phyloP scores from a whole-genome alignment of 2,329 filamentous ascomycete species.

The Aspergillus unguis region DNA sequence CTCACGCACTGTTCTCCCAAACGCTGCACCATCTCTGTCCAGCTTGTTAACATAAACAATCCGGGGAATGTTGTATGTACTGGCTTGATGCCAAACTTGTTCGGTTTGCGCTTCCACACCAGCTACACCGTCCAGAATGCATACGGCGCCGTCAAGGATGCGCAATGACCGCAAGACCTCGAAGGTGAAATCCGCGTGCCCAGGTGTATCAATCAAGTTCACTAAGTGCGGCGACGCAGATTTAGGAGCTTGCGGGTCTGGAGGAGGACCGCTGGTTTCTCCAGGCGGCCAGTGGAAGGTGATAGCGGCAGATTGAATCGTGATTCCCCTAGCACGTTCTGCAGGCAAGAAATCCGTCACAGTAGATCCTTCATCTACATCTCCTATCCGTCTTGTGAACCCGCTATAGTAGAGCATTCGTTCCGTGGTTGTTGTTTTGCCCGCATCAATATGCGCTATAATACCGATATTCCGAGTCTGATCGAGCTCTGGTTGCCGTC shows the following conservation, averaged over 20 bases:
- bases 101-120: slow-evolving; percentile 97
- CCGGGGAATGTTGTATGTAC: slow-evolving; percentile 77
- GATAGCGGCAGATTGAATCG: slow-evolving; percentile 94
- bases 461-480: slow-evolving; percentile 93
- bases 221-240: slow-evolving; percentile 64
- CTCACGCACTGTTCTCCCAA: slow-evolving; percentile 80
- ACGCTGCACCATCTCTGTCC: slow-evolving; percentile 76
- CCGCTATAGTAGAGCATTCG: slow-evolving; percentile 98
- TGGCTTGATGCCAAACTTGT: slow-evolving; percentile 90
- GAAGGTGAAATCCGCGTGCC: slow-evolving; percentile 96
- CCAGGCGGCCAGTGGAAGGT: slow-evolving; percentile 85
- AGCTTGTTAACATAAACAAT: slow-evolving; percentile 82
- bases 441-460: slow-evolving; percentile 97
- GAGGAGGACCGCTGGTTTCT: slow-evolving; percentile 14
- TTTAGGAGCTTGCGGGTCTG: slow-evolving; percentile 39
- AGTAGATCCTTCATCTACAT: slow-evolving; percentile 94
- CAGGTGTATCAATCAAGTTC: slow-evolving; percentile 93
- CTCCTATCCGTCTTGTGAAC: slow-evolving; percentile 80
- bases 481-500: slow-evolving; percentile 41
- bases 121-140: slow-evolving; percentile 86
- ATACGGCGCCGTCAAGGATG: slow-evolving; percentile 86
- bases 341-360: slow-evolving; percentile 95
- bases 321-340: slow-evolving; percentile 88
- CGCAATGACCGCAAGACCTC: slow-evolving; percentile 89
- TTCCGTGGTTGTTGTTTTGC: slow-evolving; percentile 98